Percentiles rank a stretch among this genome's conserved stretches.
Conservation (phyloP, 768 basidiomycete species). For the Phylloporus sp. region DNA sequence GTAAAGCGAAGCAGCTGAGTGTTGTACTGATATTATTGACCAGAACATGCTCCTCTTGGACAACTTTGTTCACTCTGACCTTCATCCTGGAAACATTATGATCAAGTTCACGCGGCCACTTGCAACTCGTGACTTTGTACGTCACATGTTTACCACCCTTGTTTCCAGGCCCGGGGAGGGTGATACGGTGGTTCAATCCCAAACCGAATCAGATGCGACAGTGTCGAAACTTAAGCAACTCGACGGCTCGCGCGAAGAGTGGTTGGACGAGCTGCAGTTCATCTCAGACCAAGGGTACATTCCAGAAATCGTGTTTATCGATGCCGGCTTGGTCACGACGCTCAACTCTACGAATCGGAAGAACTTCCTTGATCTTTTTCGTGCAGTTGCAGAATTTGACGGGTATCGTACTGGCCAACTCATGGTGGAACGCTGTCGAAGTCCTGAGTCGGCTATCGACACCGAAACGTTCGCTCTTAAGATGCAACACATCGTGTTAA, state of each 20-base stretch:
- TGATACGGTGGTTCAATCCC: conserved; percentile 22
- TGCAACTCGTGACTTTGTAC: conserved; percentile 57
- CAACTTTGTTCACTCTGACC: conserved; percentile 93
- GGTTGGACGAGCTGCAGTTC: conserved; percentile 62
- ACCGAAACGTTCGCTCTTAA: conserved; percentile 94
- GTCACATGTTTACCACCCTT: conserved; percentile 52
- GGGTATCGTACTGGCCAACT: conserved; percentile 92
- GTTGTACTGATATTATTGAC: neutral
- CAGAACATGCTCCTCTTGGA: conserved; percentile 98
- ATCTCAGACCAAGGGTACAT: conserved; percentile 72
- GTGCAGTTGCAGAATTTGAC: conserved; percentile 93
- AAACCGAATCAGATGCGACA: conserved; percentile 51
- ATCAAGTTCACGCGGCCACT: conserved; percentile 92
- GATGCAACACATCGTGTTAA: conserved; percentile 93
- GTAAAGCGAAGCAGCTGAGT: conserved; percentile 24
- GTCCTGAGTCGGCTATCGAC: conserved; percentile 86
- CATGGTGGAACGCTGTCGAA: conserved; percentile 92
- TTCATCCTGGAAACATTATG: conserved; percentile 95
- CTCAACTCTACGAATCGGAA: conserved; percentile 75
- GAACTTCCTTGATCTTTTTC: conserved; percentile 96
- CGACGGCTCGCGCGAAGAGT: conserved; percentile 52
- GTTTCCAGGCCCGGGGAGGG: conserved; percentile 37
- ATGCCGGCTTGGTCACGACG: conserved; percentile 90
- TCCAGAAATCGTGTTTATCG: conserved; percentile 94
- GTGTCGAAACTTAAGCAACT: conserved; percentile 66